Evolutionary conservation across 441 rosid genomes (phyloP).

Genomic region (Isatis lusitanica): DNA sequence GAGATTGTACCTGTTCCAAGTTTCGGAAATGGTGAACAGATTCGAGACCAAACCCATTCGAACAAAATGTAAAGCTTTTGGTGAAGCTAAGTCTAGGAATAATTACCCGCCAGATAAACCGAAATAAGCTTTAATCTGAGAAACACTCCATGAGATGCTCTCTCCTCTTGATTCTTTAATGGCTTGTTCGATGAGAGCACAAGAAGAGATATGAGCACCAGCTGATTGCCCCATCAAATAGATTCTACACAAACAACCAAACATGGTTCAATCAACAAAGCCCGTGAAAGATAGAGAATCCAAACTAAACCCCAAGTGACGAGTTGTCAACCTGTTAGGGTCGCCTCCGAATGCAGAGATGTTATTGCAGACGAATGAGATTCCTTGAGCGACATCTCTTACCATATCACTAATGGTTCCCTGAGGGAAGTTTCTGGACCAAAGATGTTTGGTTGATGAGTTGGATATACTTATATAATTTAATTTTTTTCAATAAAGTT

Average conservation of each 20-base stretch:
- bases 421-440: slow-evolving; percentile 89
- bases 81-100: not conserved
- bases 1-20: slow-evolving; percentile 74
- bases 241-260: slow-evolving; percentile 50
- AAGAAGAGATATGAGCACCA: slow-evolving; percentile 92
- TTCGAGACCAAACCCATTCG: not conserved
- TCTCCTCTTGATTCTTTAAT: slow-evolving; percentile 68
- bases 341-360: slow-evolving; percentile 89
- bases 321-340: slow-evolving; percentile 57
- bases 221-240: slow-evolving; percentile 98
- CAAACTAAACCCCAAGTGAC: slow-evolving; percentile 14
- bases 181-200: slow-evolving; percentile 88
- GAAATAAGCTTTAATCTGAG: slow-evolving; percentile 82
- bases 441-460: not conserved
- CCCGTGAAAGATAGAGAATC: not conserved
- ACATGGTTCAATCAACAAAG: not conserved
- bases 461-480: not conserved
- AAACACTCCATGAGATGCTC: slow-evolving; percentile 70
- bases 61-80: not conserved
- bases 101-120: slow-evolving; percentile 96
- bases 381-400: slow-evolving; percentile 71
- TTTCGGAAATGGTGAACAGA: slow-evolving; percentile 21
- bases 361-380: slow-evolving; percentile 75
- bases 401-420: slow-evolving; percentile 97
- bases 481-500: not conserved